Evolutionary conservation across 768 basidiomycete species (phyloP).

Genomic region (Filobasidium floriforme): DNA sequence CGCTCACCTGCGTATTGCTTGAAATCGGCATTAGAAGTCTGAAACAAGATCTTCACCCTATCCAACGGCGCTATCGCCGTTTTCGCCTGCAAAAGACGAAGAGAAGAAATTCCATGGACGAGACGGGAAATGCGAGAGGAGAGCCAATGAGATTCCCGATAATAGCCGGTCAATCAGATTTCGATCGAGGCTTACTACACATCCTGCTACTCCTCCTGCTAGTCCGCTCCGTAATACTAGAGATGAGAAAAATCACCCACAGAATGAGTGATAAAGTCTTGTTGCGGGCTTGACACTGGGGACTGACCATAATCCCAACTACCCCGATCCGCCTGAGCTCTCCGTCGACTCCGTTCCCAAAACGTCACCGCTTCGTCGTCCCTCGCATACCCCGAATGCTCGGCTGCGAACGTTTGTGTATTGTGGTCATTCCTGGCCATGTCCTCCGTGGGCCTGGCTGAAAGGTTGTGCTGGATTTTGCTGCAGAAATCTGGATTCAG

Average conservation of each 20-base stretch:
- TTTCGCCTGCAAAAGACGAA: slow-evolving; percentile 64
- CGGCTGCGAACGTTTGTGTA: background rate
- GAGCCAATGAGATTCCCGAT: slow-evolving; percentile 11
- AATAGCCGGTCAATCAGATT: slow-evolving; percentile 6
- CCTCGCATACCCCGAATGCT: slow-evolving; percentile 8
- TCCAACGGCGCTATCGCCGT: slow-evolving; percentile 92
- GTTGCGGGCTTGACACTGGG: too few relatives aligned
- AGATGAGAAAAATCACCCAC: slow-evolving; percentile 7
- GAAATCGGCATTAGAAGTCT: slow-evolving; percentile 92
- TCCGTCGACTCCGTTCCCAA: slow-evolving; percentile 37
- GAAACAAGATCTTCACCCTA: slow-evolving; percentile 96
- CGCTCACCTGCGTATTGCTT: slow-evolving; percentile 77
- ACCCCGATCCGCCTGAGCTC: slow-evolving; percentile 39
- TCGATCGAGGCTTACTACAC: slow-evolving; percentile 59
- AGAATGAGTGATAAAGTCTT: too few relatives aligned
- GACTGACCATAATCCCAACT: slow-evolving; percentile 45
- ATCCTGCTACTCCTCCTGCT: slow-evolving; percentile 89
- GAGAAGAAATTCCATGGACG: too few relatives aligned
- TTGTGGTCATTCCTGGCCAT: slow-evolving; percentile 3
- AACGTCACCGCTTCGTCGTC: slow-evolving; percentile 15
- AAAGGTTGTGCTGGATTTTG: too few relatives aligned
- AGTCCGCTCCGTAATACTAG: slow-evolving; percentile 68
- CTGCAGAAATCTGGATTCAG: too few relatives aligned
- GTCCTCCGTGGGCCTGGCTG: too few relatives aligned
- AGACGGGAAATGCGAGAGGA: too few relatives aligned